phyloP scores from a whole-genome alignment of 2,329 filamentous ascomycete genomes.

The Clonostachys sp. region DNA sequence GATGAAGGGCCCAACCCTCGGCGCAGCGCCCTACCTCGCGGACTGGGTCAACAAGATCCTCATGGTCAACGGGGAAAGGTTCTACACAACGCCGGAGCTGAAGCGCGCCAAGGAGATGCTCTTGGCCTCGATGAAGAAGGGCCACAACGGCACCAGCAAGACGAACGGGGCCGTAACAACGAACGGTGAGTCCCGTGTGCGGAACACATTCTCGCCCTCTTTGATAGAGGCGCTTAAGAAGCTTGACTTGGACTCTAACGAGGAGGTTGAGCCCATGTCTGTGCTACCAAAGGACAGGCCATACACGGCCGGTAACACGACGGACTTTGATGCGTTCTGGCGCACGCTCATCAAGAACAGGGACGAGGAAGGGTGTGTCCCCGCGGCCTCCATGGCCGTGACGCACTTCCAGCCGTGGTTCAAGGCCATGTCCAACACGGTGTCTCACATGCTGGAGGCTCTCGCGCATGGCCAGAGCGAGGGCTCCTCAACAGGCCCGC shows the following conservation, averaged over 20 bases:
- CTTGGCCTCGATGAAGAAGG: background rate
- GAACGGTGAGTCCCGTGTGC: background rate
- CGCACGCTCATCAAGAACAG: slow-evolving; percentile 5
- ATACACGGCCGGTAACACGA: slow-evolving; percentile 1
- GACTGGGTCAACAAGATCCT: slow-evolving; percentile 7
- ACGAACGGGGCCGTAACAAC: background rate
- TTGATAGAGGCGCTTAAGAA: slow-evolving; percentile 4
- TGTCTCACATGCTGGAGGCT: slow-evolving; percentile 3
- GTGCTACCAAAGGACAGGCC: slow-evolving; percentile 1
- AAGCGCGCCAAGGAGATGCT: slow-evolving; percentile 1
- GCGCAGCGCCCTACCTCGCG: slow-evolving; percentile 3
- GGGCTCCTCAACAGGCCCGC: background rate
- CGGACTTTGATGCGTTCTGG: slow-evolving; percentile 5
- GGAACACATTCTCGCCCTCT: slow-evolving; percentile 3
- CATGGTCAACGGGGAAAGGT: slow-evolving; percentile 3
- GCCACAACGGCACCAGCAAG: background rate
- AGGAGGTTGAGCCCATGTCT: background rate
- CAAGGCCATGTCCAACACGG: slow-evolving; percentile 1
- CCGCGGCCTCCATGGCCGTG: background rate
- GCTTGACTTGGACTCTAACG: slow-evolving; percentile 1
- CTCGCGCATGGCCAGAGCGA: slow-evolving; percentile 2
- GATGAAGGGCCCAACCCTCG: slow-evolving; percentile 5
- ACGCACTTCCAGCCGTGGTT: slow-evolving; percentile 6
- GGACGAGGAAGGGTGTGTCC: slow-evolving; percentile 2
- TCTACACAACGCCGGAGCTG: slow-evolving; percentile 6